Base-by-base conservation (phyloP, 139 green algal species). In the Chlamydomonas asymmetrica region DNA sequence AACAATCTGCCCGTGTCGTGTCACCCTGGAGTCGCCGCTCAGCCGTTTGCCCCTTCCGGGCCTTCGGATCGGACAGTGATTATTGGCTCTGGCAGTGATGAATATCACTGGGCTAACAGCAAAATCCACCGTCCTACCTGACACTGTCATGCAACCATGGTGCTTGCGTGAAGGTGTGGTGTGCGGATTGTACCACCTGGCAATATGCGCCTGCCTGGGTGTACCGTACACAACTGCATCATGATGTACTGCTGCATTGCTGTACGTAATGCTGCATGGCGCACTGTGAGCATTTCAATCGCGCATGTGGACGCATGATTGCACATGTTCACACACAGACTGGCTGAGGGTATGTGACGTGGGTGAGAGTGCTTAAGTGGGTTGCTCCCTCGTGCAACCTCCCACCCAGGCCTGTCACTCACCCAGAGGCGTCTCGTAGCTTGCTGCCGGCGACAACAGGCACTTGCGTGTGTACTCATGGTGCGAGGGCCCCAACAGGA, bases 401-500 rank as follows among this genome's bases (percentile, higher is more conserved):
- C 45, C 45, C 57, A 39, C 29, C 27, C 29, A 7, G 8, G 32
- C 35, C n/a, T n/a, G n/a, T 0, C 74, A 27, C 81, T 32, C 67
- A 89, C 95, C 95, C n/a, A 98, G 63, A 0, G 95, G 95, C 6
- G 95, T 97, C 18, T 76, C 25, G 71, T 97, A 99, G 2, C 63
- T 56, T 1, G 64, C 45, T 23, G 85, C 81, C 3, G 54, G 54
- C 0, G 91, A 93, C 10, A 99, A 76, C 41, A 88, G 52, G 82
- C 94, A 98, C 22, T 86, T 77, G 25, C 88, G 86, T 0, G 80
- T 89, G 83, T 91, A 97, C 35, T 93, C 63, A 73, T 98, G 92
- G 79, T 98, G 95, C 0, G 87, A 96, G 22, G 95, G 95, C 4
- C 95, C 95, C 45, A 98, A 66, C 31, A 98, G 71, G 73, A 98